Evolutionary conservation across 306 rosid species (phyloP), one percentile per base, ranked within the genome.

Genomic region (Begonia masoniana): DNA sequence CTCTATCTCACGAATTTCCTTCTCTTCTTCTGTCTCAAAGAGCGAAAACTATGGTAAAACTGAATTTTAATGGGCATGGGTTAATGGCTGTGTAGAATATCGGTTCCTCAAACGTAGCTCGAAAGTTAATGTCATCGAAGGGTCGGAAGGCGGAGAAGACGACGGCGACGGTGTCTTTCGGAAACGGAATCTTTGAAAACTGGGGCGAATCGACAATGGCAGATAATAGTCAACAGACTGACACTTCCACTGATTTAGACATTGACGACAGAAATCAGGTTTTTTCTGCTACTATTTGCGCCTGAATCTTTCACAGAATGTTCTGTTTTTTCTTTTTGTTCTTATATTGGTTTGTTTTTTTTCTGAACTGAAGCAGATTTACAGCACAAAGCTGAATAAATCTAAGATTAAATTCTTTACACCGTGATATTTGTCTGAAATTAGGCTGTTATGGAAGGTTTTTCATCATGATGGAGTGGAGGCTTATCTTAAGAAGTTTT

Each of bases 121-220:
- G 85, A 53, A 72, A 63, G 17, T 50, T 36, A 43, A 68, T 70
- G 79, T 68, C 71, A 39, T 59, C 50, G 55, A 78, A 74, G 41
- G 72, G 71, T 62, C 43, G 61, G 45, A 41, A 59, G 45, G 31
- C 66, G 58, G 51, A 46, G 64, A 56, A 59, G 35, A 39, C 62
- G 55, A 12, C 47, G 21, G 43, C 62, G 24, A 52, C 15, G 14
- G 13, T 72, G 79, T 73, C 82, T 50, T 54, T 67, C 47, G 87
- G 76, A 41, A 87, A 76, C 59, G 84, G 83, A 43, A 77, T 64
- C 67, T 76, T 79, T 53, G 95, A 88, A 67, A 84, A 77, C 58
- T 88, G 92, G 83, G 94, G 73, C 39, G 86, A 82, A 59, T 82
- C 93, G 21, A 92, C 77, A 45, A 54, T 74, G 69, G 86, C 76